A percentile compares a stretch with the other conserved stretches of the same genome.
These are phyloP conservation scores for Saitozyma podzolica DNA, from an alignment of 768 basidiomycete genomes.

Conservation along the genomic window DNA sequence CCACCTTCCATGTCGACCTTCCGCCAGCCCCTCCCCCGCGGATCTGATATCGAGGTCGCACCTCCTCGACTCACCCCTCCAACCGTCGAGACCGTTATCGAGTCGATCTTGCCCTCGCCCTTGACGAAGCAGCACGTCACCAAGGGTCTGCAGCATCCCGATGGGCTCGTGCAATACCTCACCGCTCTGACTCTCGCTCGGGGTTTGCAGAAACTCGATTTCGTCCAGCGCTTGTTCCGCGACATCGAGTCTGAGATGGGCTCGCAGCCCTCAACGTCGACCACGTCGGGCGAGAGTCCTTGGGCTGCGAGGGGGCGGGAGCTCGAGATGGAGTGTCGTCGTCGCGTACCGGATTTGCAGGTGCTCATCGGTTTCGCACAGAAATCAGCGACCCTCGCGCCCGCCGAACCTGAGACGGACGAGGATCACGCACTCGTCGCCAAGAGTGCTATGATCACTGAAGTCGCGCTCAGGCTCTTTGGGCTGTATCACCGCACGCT, in stretches of 20 bases:
- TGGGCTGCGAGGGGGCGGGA: conserved; percentile 71
- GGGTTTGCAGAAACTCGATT: conserved; percentile 69
- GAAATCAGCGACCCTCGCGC: conserved; percentile 52
- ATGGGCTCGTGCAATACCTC: conserved; percentile 79
- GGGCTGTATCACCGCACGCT: conserved; percentile 81
- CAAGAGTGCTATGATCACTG: conserved; percentile 62
- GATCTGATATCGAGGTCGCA: conserved; percentile 3
- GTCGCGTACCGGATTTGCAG: conserved; percentile 79
- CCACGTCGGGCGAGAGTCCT: conserved; percentile 56
- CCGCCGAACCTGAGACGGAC: conserved; percentile 56
- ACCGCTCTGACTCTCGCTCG: conserved; percentile 75
- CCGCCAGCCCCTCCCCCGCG: conserved; percentile 50
- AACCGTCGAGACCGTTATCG: conserved; percentile 67
- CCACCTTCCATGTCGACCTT: conserved; percentile 68
- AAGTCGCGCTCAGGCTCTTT: conserved; percentile 75
- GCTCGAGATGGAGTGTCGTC: conserved; percentile 71
- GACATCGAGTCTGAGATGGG: conserved; percentile 61
- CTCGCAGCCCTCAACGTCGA: conserved; percentile 59
- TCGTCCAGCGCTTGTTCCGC: conserved; percentile 59
- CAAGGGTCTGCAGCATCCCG: conserved; percentile 73
- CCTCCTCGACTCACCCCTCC: conserved; percentile 67
- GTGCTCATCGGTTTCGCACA: conserved; percentile 82
- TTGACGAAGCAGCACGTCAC: conserved; percentile 72
- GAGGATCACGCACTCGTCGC: conserved; percentile 25
- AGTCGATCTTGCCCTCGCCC: conserved; percentile 74